phyloP scores from a whole-genome alignment of 352 stramenopile genomes.

The Pythium phragmiticola region DNA sequence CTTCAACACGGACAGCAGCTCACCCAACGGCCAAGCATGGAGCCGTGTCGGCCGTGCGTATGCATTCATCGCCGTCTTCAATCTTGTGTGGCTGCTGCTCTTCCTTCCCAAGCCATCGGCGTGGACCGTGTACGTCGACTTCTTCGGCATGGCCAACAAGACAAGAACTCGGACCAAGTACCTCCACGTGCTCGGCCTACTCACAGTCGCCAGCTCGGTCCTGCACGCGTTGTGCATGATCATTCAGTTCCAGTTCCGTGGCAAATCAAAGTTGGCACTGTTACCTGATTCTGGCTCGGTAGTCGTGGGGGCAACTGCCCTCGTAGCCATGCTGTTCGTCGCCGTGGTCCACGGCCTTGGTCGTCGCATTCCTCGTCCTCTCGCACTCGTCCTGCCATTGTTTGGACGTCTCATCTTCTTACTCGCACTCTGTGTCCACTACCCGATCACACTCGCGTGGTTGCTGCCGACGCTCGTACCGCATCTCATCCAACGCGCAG shows the following conservation, averaged over 20 bases:
- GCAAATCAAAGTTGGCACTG: constrained; percentile 21
- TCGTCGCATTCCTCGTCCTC: background rate
- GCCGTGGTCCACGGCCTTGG: constrained; percentile 16
- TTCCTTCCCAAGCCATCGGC: constrained; percentile 19
- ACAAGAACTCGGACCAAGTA: constrained; percentile 23
- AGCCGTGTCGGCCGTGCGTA: constrained; percentile 27
- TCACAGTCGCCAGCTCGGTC: constrained; percentile 12
- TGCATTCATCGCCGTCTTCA: constrained; percentile 32
- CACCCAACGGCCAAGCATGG: constrained; percentile 18
- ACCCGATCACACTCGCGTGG: constrained; percentile 27
- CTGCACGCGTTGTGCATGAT: constrained; percentile 32
- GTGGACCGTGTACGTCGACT: constrained; percentile 31
- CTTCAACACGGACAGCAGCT: constrained; percentile 7
- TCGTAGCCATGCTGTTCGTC: constrained; percentile 29
- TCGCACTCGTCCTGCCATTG: constrained; percentile 24
- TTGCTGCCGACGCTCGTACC: constrained; percentile 30
- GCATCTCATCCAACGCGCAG: constrained; percentile 21
- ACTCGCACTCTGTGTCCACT: constrained; percentile 31
- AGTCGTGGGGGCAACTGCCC: constrained; percentile 28
- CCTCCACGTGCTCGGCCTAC: constrained; percentile 26
- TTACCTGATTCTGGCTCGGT: constrained; percentile 27
- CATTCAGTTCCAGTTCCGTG: constrained; percentile 20
- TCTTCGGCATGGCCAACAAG: constrained; percentile 18
- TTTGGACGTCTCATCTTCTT: constrained; percentile 20
- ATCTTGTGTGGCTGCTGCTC: constrained; percentile 28